Conservation (phyloP, 2,329 filamentous ascomycete genomes). For the Penicillium sp. region DNA sequence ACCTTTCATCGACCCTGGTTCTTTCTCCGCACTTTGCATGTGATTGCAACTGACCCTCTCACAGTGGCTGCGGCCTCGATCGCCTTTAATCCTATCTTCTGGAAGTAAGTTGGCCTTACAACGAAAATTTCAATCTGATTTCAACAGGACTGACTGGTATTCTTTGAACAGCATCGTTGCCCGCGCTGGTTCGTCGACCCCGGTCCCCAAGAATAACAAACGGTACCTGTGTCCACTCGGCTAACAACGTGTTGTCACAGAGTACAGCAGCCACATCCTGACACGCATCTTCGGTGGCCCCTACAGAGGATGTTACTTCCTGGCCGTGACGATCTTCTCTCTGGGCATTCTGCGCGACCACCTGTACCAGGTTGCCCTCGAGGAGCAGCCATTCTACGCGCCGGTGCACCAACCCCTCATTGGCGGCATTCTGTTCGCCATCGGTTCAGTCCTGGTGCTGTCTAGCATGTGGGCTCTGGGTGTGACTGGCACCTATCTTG, state of each 20-base stretch:
- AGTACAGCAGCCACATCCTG: constrained; percentile 88
- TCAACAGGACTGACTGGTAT: constrained; percentile 12
- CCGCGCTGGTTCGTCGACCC: constrained; percentile 64
- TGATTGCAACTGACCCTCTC: constrained; percentile 26
- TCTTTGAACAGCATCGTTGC: constrained; percentile 68
- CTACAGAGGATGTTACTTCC: constrained; percentile 81
- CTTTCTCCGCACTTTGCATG: constrained; percentile 28
- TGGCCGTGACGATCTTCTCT: constrained; percentile 86
- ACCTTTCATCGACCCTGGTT: constrained; percentile 5
- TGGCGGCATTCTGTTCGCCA: constrained; percentile 69
- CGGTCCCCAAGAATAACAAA: constrained; percentile 12
- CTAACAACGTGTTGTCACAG: constrained; percentile 49
- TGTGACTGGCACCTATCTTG: constrained; percentile 92
- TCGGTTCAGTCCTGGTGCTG: constrained; percentile 82
- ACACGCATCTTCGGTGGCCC: constrained; percentile 84
- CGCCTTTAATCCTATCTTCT: constrained; percentile 97
- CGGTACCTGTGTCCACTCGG: constrained; percentile 3
- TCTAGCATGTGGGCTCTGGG: constrained; percentile 90
- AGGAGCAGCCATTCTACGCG: constrained; percentile 73
- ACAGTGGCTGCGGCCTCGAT: constrained; percentile 79
- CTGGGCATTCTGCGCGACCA: constrained; percentile 86
- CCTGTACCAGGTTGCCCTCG: constrained; percentile 82
- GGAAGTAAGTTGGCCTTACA: constrained; percentile 74
- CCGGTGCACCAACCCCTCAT: constrained; percentile 65
- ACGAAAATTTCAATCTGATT: neutral